phyloP scores from a whole-genome alignment of 768 basidiomycete species.

The Gloeostereum incarnatum region DNA sequence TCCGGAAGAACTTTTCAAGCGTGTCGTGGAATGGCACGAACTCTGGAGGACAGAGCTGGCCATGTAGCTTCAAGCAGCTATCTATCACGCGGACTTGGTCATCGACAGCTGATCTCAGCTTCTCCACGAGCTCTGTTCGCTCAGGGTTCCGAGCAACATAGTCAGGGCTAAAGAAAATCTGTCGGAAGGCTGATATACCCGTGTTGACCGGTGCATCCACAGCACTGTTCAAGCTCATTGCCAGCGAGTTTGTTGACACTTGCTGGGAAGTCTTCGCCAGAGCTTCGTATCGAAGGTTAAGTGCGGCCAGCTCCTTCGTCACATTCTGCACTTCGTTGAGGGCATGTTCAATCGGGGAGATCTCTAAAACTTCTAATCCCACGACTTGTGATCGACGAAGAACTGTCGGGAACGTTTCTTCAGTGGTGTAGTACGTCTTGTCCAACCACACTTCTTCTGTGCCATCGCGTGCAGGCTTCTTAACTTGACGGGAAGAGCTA shows the following conservation, averaged over 20 bases:
- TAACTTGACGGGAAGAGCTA: constrained; percentile 62
- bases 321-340: constrained; percentile 73
- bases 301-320: constrained; percentile 64
- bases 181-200: constrained; percentile 72
- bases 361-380: constrained; percentile 57
- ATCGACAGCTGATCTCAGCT: constrained; percentile 66
- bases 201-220: constrained; percentile 77
- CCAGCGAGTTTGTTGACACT: constrained; percentile 70
- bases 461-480: constrained; percentile 54
- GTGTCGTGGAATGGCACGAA: constrained; percentile 93
- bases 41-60: constrained; percentile 71
- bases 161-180: constrained; percentile 62
- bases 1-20: constrained; percentile 75
- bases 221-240: constrained; percentile 80
- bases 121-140: constrained; percentile 59
- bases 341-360: constrained; percentile 82
- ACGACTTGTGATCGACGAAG: constrained; percentile 84
- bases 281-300: constrained; percentile 66
- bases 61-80: constrained; percentile 77
- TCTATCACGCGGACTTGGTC: constrained; percentile 80
- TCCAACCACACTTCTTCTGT: constrained; percentile 78
- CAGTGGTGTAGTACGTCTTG: constrained; percentile 81
- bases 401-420: constrained; percentile 87
- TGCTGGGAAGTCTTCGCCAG: constrained; percentile 67
- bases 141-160: constrained; percentile 66